Evolutionary conservation across 176 grass and related monocot genomes (phyloP).

Genomic region (Carex parvula): DNA sequence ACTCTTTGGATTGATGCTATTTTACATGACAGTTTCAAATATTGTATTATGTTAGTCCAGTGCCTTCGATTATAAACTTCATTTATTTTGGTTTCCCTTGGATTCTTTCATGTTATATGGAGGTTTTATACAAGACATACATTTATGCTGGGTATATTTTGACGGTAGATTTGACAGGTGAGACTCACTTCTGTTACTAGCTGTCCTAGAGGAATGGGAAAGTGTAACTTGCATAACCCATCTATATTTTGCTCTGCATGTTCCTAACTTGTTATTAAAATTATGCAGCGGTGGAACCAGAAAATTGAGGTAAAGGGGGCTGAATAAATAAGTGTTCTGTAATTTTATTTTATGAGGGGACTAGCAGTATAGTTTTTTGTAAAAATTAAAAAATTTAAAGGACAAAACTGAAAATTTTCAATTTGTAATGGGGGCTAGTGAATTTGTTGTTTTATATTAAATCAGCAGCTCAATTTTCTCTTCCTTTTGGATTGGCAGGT

Average conservation of each 20-base stretch:
- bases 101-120: slow-evolving; percentile 10
- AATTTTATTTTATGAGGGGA: too few relatives aligned
- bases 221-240: neutral
- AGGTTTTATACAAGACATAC: slow-evolving; percentile 29
- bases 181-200: neutral
- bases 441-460: neutral
- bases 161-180: neutral
- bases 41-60: neutral
- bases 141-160: slow-evolving; percentile 16
- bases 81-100: neutral
- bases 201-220: neutral
- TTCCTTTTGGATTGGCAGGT: slow-evolving; percentile 32
- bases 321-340: too few relatives aligned
- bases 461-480: neutral
- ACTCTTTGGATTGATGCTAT: slow-evolving; percentile 10
- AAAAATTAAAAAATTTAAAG: too few relatives aligned
- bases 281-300: neutral
- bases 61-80: neutral
- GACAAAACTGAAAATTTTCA: too few relatives aligned
- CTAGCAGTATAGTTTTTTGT: too few relatives aligned
- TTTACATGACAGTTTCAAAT: neutral
- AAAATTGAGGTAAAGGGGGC: neutral
- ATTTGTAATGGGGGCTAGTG: neutral
- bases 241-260: neutral
- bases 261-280: neutral